phyloP scores from a whole-genome alignment of 2,329 filamentous ascomycete species.

The Talaromyces rugulosus region DNA sequence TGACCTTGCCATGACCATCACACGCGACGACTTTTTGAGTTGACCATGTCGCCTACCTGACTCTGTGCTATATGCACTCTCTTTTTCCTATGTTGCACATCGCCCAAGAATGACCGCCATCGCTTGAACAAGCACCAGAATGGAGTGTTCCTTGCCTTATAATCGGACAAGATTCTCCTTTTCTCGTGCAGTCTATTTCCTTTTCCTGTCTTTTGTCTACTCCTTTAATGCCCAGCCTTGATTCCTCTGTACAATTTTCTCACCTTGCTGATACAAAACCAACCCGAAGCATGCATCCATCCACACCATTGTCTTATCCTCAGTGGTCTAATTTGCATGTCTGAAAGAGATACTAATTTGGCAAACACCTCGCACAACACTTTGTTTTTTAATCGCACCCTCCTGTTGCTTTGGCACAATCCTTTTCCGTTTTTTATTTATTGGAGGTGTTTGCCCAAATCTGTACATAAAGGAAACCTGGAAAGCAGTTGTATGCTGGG shows the following conservation, averaged over 20 bases:
- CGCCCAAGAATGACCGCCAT: slow-evolving; percentile 1
- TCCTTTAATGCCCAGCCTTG: slow-evolving; percentile 8
- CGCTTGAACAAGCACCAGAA: neutral
- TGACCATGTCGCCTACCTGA: neutral
- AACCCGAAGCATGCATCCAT: neutral
- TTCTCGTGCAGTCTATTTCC: slow-evolving; percentile 7
- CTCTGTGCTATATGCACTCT: neutral
- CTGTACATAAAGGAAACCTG: neutral
- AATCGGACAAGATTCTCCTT: neutral
- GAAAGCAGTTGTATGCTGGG: neutral
- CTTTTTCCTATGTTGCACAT: slow-evolving; percentile 11
- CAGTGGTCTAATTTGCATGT: neutral
- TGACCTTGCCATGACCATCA: slow-evolving; percentile 8
- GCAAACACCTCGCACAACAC: neutral
- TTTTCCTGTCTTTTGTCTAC: neutral
- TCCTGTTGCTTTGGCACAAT: neutral
- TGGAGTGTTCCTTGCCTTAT: neutral
- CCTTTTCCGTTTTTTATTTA: neutral
- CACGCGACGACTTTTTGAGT: neutral
- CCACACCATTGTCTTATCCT: neutral
- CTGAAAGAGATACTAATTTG: slow-evolving; percentile 1
- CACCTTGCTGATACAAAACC: slow-evolving; percentile 4
- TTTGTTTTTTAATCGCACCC: neutral
- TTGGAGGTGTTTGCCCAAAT: neutral
- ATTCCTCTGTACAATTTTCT: slow-evolving; percentile 9